phyloP scores from a whole-genome alignment of 31 red algal genomes.

The Porphyra umbilicalis region DNA sequence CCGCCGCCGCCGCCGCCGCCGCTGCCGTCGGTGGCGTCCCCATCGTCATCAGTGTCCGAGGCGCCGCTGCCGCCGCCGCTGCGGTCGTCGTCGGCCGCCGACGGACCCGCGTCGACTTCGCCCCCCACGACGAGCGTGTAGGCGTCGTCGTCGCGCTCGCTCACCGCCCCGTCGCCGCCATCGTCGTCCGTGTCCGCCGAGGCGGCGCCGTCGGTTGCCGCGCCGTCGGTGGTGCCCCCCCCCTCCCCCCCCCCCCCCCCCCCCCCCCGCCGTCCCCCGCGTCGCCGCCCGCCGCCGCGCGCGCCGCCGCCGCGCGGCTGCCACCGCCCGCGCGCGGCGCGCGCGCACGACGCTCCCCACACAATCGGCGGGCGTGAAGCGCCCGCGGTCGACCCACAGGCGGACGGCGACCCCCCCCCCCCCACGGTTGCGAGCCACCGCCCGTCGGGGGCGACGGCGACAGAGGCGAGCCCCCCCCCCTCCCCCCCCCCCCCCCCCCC shows the following conservation, averaged over 20 bases:
- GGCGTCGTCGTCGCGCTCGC: not conserved
- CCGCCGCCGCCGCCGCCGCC: not conserved
- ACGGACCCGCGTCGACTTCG: not conserved
- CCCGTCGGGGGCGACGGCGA: conserved; percentile 67
- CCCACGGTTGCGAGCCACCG: conserved; percentile 82
- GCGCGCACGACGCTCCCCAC: not conserved
- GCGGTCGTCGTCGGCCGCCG: not conserved
- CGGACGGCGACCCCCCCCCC: conserved; percentile 60
- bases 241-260: not conserved
- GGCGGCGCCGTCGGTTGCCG: not conserved
- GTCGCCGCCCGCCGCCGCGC: not conserved
- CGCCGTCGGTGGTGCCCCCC: not conserved
- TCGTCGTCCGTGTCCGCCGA: not conserved
- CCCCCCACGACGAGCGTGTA: not conserved
- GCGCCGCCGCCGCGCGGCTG: not conserved
- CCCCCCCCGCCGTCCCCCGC: too few relatives aligned
- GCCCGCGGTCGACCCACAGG: conserved; percentile 57
- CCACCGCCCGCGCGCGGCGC: not conserved
- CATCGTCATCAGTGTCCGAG: not conserved
- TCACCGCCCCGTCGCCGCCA: too few relatives aligned
- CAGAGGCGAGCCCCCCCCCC: conserved; percentile 43
- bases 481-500: too few relatives aligned
- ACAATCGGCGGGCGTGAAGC: not conserved
- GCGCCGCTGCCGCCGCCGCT: conserved; percentile 11
- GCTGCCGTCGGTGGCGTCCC: not conserved